Conservation (phyloP, 306 rosid genomes). For the Betula pendula region DNA sequence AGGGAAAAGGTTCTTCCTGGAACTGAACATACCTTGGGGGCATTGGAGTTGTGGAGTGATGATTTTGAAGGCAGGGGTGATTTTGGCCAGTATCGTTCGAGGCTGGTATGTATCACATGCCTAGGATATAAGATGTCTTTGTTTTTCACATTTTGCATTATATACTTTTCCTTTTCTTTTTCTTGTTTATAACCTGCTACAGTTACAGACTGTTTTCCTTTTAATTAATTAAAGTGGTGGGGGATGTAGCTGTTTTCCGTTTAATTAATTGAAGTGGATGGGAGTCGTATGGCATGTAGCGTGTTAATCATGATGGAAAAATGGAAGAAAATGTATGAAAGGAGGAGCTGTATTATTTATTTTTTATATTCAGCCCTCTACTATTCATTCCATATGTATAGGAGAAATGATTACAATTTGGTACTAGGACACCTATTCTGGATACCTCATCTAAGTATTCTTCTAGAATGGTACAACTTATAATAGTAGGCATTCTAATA, state of each 20-base stretch:
- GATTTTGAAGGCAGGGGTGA: slow-evolving; percentile 80
- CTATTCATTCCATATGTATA: too few relatives aligned
- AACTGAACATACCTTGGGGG: slow-evolving; percentile 55
- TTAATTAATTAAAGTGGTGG: background rate
- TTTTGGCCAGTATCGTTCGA: slow-evolving; percentile 87
- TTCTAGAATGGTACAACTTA: too few relatives aligned
- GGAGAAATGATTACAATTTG: too few relatives aligned
- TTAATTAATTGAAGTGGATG: too few relatives aligned
- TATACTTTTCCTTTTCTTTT: background rate
- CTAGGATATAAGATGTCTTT: slow-evolving; percentile 19
- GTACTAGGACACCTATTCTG: too few relatives aligned
- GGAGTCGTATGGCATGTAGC: background rate
- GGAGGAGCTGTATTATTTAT: too few relatives aligned
- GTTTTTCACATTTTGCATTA: background rate
- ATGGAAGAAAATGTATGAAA: too few relatives aligned
- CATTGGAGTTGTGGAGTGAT: slow-evolving; percentile 94
- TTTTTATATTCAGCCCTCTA: too few relatives aligned
- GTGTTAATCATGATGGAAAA: too few relatives aligned
- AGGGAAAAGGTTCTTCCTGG: slow-evolving; percentile 73
- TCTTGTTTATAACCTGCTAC: slow-evolving; percentile 2
- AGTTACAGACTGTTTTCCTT: background rate
- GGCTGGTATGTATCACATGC: slow-evolving; percentile 57
- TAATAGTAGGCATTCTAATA: too few relatives aligned
- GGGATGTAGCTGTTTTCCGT: background rate
- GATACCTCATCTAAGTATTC: too few relatives aligned